Evolutionary conservation across 2,329 filamentous ascomycete species (phyloP).

Genomic region (Cercospora sesami): DNA sequence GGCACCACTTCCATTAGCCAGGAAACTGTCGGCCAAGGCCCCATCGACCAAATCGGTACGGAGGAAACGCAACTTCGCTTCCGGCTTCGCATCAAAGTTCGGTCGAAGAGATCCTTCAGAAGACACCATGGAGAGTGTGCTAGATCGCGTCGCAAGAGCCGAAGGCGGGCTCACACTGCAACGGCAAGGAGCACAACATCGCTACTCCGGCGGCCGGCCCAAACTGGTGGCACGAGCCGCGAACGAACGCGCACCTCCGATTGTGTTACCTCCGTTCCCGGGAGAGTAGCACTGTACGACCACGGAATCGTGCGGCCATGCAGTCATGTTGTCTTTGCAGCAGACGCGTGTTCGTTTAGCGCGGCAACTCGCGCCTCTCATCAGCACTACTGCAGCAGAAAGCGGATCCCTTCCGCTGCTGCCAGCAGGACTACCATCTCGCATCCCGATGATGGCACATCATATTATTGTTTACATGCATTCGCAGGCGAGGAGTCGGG

Average conservation of each 20-base stretch:
- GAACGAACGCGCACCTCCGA: slow-evolving; percentile 36
- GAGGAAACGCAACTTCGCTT: slow-evolving; percentile 29
- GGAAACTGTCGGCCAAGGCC: background rate
- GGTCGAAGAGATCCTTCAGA: slow-evolving; percentile 11
- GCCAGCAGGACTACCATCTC: background rate
- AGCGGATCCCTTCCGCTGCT: background rate
- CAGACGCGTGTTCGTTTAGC: background rate
- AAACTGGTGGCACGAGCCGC: slow-evolving; percentile 39
- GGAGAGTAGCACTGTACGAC: slow-evolving; percentile 17
- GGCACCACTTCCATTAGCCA: background rate
- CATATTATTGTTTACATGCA: background rate
- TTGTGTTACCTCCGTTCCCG: slow-evolving; percentile 37
- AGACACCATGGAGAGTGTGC: slow-evolving; percentile 17
- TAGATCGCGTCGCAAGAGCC: slow-evolving; percentile 14
- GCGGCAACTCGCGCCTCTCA: background rate
- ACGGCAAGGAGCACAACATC: slow-evolving; percentile 17
- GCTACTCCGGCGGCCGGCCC: slow-evolving; percentile 22
- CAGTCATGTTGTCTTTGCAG: background rate
- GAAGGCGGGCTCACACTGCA: slow-evolving; percentile 7
- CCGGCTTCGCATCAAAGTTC: slow-evolving; percentile 27
- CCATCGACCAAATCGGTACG: slow-evolving; percentile 12
- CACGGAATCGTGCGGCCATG: background rate
- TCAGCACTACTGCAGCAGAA: background rate
- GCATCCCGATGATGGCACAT: background rate
- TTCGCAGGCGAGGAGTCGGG: background rate